Evolutionary conservation across 805 yeast genomes (phyloP), one percentile per base, ranked within the genome.

Genomic region (Candida oleophila): DNA sequence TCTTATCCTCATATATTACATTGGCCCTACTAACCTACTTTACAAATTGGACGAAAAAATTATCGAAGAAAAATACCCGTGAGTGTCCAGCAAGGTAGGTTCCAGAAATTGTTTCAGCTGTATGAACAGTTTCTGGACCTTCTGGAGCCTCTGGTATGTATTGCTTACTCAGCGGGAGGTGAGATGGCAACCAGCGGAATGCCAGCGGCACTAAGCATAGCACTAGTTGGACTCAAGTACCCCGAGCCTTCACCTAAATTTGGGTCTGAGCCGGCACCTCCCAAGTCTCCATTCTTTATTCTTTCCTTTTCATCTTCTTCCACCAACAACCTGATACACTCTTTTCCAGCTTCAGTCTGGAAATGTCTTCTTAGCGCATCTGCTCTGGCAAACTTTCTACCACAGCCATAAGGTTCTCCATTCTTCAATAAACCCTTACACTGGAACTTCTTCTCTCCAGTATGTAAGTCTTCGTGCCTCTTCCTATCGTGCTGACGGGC

Each of bases 371-470:
- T 56, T 41, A 73, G 57, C 11, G 77, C 77, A 51, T 73, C 77
- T 1, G 77, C 76, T 14, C 77, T 57, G 4, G 77, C 77, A 59
- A 73, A 73, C 47, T 69, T 65, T 32, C 77, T 56, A 1, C 76
- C 77, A 57, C 77, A 73, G 1, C 77, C 77, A 47, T 70, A 72
- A 8, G 69, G 69, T n/a, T 65, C 54, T 2, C 86, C 85, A 56
- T 79, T 78, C 49, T 78, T 76, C 46, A 85, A 64, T 3, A 66
- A 57, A 1, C 95, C 95, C 50, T 77, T 78, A 62, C 95, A 87
- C 54, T 83, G 85, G 57, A 75, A 87, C 54, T 82, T 74, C 66
- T 85, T 87, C 62, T 85, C 86, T 1, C 94, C 94, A 3, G 83
- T 72, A 58, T 87, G 95, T 48, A 87, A 68, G 55, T 73, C 77